These are phyloP conservation scores for Chlamydomonas sphaeroides DNA, from an alignment of 139 green algal genomes.

Conservation along the genomic window DNA sequence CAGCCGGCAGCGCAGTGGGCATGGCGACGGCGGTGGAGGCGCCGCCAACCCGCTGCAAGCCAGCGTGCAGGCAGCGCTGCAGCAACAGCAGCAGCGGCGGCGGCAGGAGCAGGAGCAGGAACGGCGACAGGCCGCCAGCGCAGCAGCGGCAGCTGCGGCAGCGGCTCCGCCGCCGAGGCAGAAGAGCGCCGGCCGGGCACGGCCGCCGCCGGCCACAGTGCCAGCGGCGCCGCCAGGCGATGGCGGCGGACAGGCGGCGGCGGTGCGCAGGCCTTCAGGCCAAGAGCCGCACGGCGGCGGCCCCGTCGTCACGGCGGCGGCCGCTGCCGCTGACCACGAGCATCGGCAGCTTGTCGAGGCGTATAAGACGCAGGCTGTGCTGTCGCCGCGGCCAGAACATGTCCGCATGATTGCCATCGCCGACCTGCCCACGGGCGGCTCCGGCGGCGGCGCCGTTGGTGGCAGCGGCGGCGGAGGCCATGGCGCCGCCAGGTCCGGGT, in stretches of 20 bases:
- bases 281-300: background rate
- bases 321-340: background rate
- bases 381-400: conserved; percentile 5
- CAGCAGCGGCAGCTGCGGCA: background rate
- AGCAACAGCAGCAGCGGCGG: too few species aligned
- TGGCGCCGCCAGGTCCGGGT: too few species aligned
- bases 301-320: too few species aligned
- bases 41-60: background rate
- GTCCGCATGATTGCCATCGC: background rate
- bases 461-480: background rate
- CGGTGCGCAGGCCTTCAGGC: background rate
- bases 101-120: too few species aligned
- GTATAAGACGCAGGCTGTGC: conserved; percentile 34
- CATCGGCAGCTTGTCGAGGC: background rate
- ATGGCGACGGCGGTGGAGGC: too few species aligned
- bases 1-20: too few species aligned
- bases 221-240: background rate
- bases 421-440: background rate
- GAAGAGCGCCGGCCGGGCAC: background rate
- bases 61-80: background rate
- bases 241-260: too few species aligned
- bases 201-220: background rate
- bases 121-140: too few species aligned
- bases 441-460: background rate
- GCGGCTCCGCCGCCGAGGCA: background rate